These are phyloP conservation scores for Escovopsis sp. DNA, from an alignment of 2,329 filamentous ascomycete species.

Conservation along the genomic window DNA sequence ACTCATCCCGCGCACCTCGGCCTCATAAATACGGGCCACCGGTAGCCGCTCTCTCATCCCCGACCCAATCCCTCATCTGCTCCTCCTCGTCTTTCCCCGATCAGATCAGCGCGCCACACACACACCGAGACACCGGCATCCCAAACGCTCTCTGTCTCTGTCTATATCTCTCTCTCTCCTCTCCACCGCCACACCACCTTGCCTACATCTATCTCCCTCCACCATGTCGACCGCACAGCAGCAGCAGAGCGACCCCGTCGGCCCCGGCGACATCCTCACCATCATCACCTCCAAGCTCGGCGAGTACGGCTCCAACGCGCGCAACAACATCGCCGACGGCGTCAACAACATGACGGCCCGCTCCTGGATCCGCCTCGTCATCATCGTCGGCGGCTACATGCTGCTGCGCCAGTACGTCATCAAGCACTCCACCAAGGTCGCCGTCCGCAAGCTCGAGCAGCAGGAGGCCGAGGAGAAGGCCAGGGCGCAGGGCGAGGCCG, in stretches of 20 bases:
- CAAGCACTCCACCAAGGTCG: conserved; percentile 46
- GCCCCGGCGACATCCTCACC: conserved; percentile 19
- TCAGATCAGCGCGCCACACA: no score
- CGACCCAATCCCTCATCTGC: not conserved
- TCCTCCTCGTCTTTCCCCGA: no score
- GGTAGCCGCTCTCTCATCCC: not conserved
- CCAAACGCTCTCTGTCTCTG: no score
- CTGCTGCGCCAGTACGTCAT: conserved; percentile 62
- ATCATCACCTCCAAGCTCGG: conserved; percentile 18
- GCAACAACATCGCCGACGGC: conserved; percentile 33
- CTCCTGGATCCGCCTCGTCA: conserved; percentile 53
- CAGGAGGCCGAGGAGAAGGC: conserved; percentile 34
- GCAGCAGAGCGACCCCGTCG: conserved; percentile 17
- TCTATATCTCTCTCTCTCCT: no score
- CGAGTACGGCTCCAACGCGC: conserved; percentile 23
- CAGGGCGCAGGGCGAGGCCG: conserved; percentile 32
- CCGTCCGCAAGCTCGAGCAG: conserved; percentile 50
- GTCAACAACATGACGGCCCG: conserved; percentile 36
- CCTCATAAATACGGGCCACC: no score
- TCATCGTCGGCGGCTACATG: conserved; percentile 58
- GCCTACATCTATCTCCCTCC: not conserved
- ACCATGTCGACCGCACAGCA: conserved; percentile 8
- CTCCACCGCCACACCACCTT: no score
- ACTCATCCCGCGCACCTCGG: not conserved
- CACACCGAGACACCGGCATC: no score